Base-by-base conservation (phyloP, 2,329 filamentous ascomycete species). In the Drechslera avenae region DNA sequence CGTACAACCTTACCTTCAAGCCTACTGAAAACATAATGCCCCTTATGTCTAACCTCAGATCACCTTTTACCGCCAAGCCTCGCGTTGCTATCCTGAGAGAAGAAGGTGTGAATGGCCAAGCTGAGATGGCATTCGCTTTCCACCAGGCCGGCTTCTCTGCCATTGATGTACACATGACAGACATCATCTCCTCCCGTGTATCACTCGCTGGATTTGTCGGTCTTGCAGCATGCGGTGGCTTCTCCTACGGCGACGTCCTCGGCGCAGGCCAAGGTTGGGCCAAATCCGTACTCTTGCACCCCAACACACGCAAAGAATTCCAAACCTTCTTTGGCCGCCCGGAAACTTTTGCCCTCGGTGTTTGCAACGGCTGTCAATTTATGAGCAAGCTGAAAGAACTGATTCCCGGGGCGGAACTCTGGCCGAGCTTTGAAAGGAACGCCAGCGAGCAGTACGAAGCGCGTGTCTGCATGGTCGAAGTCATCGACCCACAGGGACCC, bases 71-170 rank as follows among this genome's bases (percentile, higher is more conserved):
- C 56, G 82, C 74, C 34, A 85, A 83, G 66, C 89, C 89, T 1
- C 85, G 86, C 26, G 92, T 99, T 18, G 94, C 94, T 35, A 96
- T 99, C 63, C 85, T 99, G 17, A 84, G 94, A 68, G 94, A 97
- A 74, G 91, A 97, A 73, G 94, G 94, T 72, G 90, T 96, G 61
- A 97, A 99, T 76, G 90, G 92, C 34, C 86, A 97, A 66, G 87
- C 91, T n/a, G 94, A 99, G 74, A 96, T 99, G 90, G 94, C 94
- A 1, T 97, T 96, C 68, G 91, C 92, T 40, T 97, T 97, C 81
- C 86, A 88, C 59, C 86, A 86, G 30, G 93, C 94, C 35, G 93
- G 93, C 31, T 97, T 97, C 77, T 87, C 91, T 41, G 86, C 92
- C 12, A 84, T 97, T 39, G 93, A 99, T 68, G 88, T 97, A 1